phyloP scores from a whole-genome alignment of 768 basidiomycete species.

The Tylopilus felleus region DNA sequence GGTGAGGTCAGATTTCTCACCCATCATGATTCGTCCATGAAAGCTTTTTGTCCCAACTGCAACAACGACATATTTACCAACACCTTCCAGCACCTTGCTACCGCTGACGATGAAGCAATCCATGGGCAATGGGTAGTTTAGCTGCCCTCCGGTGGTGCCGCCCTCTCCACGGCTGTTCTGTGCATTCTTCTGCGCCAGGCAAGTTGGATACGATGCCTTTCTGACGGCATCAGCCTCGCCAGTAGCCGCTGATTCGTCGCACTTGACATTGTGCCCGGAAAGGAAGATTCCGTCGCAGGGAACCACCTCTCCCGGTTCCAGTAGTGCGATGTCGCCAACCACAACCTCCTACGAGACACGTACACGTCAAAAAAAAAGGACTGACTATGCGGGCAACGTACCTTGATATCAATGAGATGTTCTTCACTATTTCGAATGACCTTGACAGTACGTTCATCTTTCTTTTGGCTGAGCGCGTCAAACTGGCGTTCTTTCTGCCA shows the following conservation, averaged over 20 bases:
- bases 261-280: slow-evolving; percentile 87
- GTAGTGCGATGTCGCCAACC: slow-evolving; percentile 87
- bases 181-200: slow-evolving; percentile 48
- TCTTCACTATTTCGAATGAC: slow-evolving; percentile 73
- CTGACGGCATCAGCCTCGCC: slow-evolving; percentile 96
- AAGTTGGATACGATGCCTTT: slow-evolving; percentile 78
- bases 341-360: slow-evolving; percentile 66
- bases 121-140: slow-evolving; percentile 27
- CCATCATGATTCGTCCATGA: slow-evolving; percentile 97
- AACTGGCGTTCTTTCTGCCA: slow-evolving; percentile 99
- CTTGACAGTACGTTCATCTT: slow-evolving; percentile 90
- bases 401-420: slow-evolving; percentile 77
- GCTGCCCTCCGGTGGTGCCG: slow-evolving; percentile 27
- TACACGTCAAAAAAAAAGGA: slow-evolving; percentile 6
- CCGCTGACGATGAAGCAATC: slow-evolving; percentile 94
- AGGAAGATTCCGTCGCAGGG: slow-evolving; percentile 97
- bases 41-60: slow-evolving; percentile 91
- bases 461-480: slow-evolving; percentile 85
- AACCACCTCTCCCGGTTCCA: slow-evolving; percentile 94
- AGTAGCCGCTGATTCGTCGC: slow-evolving; percentile 95
- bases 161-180: slow-evolving; percentile 17
- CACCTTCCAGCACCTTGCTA: slow-evolving; percentile 90
- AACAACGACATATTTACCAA: slow-evolving; percentile 89
- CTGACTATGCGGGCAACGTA: slow-evolving; percentile 23
- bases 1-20: slow-evolving; percentile 38